These are phyloP conservation scores for Backusella mclennaniae DNA, from an alignment of 192 early-diverging fungal genomes.

Conservation along the genomic window DNA sequence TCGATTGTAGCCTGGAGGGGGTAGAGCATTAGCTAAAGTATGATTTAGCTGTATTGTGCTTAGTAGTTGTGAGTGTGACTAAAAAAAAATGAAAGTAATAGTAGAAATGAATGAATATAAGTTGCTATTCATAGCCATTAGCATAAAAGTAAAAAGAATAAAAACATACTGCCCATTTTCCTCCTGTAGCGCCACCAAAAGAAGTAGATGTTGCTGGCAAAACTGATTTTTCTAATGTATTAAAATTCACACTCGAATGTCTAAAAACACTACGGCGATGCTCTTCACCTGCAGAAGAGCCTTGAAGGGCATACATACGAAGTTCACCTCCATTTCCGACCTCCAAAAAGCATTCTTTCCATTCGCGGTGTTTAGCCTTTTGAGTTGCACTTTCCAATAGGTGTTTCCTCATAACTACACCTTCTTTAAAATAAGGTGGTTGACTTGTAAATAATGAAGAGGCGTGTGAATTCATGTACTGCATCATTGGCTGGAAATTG, in stretches of 20 bases:
- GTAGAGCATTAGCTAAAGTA: constrained; percentile 78
- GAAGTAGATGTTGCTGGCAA: neutral
- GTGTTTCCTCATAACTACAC: constrained; percentile 84
- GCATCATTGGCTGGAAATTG: constrained; percentile 8
- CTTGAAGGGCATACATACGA: constrained; percentile 78
- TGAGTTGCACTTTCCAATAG: constrained; percentile 68
- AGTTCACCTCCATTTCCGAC: constrained; percentile 62
- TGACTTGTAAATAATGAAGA: constrained; percentile 12
- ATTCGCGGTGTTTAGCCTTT: constrained; percentile 76
- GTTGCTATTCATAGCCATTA: no score
- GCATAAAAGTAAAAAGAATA: neutral
- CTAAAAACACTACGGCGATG: constrained; percentile 15
- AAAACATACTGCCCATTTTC: constrained; percentile 5
- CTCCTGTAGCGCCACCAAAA: neutral
- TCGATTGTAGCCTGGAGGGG: constrained; percentile 83
- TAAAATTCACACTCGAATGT: constrained; percentile 13
- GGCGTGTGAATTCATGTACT: neutral
- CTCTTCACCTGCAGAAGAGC: constrained; percentile 38
- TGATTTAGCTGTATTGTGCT: constrained; percentile 66
- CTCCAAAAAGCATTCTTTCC: constrained; percentile 79
- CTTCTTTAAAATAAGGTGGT: constrained; percentile 53
- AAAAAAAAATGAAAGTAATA: neutral
- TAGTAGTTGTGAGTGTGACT: constrained; percentile 37
- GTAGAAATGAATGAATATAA: neutral
- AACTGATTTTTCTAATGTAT: constrained; percentile 1